Base-by-base conservation (phyloP, 257 asterid genomes). In the Phtheirospermum japonicum region DNA sequence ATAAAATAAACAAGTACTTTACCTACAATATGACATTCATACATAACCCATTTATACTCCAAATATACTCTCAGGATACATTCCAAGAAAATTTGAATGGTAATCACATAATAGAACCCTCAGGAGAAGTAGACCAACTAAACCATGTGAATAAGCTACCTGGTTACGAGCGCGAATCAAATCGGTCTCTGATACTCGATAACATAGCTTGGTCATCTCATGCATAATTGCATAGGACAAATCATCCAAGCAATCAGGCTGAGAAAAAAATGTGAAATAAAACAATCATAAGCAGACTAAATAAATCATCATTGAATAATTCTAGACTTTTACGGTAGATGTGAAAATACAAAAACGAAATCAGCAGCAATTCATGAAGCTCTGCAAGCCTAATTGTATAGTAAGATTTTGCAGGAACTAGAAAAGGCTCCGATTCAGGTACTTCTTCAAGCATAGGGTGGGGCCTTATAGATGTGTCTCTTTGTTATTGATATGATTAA, bases 161-260 rank as follows among this genome's bases (percentile, higher is more conserved):
- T 87, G 97, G 75, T 87, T 90, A 69, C 88, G 82, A 65, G 97
- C 95, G 54, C 95, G 95, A 36, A 77, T 80, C 53, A 85, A 90
- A 73, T 87, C 95, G 3, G 69, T 92, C 57, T 87, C 95, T 0
- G 88, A 68, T 34, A 85, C 90, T 49, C 82, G 82, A 73, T 89
- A 89, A 51, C 86, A 73, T 56, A 89, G 71, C 72, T 81, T 84
- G 72, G 86, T 83, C 9, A 85, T 6, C 76, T 79, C 91, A 11
- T 83, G 75, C 95, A 89, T 87, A 53, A 89, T 87, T 67, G 80
- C 81, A 70, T 75, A 83, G 26, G 95, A 79, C 72, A 89, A 76
- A 70, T 89, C 97, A 61, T 79, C 89, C 86, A 89, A 78, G 79
- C 82, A 76, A 57, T 89, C 97, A 50, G 97, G 97, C 97, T 89